Evolutionary conservation across 345 rosid genomes (phyloP).

Genomic region (Moringa oleifera): DNA sequence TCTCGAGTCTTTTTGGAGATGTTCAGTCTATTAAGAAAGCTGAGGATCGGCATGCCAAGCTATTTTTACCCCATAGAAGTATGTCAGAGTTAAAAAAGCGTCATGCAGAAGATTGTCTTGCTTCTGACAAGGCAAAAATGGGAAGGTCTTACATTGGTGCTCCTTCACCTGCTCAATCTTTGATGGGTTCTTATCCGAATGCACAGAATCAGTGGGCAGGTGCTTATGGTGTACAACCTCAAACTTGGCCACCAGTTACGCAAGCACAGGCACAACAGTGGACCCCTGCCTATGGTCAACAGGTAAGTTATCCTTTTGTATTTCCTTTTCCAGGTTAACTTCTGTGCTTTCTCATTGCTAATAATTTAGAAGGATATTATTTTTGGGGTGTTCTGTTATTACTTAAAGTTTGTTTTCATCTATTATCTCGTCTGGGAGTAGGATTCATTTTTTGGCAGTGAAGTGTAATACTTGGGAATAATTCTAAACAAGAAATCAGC

Average conservation of each 20-base stretch:
- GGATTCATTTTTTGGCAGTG: neutral
- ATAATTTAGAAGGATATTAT: neutral
- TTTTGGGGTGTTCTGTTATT: neutral
- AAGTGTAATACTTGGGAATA: neutral
- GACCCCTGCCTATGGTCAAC: constrained; percentile 79
- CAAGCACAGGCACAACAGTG: constrained; percentile 69
- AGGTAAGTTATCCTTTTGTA: constrained; percentile 23
- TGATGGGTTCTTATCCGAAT: constrained; percentile 69
- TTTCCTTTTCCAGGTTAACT: neutral
- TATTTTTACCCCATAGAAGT: constrained; percentile 61
- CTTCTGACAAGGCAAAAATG: constrained; percentile 78
- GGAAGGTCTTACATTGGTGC: constrained; percentile 58
- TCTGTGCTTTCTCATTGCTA: neutral
- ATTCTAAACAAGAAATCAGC: neutral
- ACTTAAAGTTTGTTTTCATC: neutral
- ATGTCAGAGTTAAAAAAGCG: constrained; percentile 71
- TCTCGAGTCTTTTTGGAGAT: constrained; percentile 77
- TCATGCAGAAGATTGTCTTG: constrained; percentile 69
- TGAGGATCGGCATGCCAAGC: constrained; percentile 73
- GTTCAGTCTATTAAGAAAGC: constrained; percentile 59
- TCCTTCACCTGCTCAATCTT: constrained; percentile 50
- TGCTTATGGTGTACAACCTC: constrained; percentile 75
- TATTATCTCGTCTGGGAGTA: constrained; percentile 1
- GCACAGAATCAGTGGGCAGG: constrained; percentile 80
- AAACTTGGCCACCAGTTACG: constrained; percentile 75